Conservation (phyloP, 768 basidiomycete genomes). For the Tulasnella sp. region DNA sequence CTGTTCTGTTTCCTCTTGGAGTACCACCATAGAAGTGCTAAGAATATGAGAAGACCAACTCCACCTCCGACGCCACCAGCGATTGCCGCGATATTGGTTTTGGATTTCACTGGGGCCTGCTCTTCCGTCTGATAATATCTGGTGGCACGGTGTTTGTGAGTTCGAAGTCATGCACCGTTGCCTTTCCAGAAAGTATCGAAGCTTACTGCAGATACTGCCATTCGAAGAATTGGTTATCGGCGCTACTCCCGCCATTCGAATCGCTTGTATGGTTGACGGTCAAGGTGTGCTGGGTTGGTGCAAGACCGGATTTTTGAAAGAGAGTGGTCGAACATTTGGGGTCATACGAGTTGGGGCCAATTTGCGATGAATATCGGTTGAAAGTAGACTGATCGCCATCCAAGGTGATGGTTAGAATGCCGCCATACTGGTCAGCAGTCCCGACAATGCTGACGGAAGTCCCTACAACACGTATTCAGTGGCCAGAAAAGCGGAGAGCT, state of each 20-base stretch:
- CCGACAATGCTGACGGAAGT: neutral
- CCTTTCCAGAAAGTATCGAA: neutral
- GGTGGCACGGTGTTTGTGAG: neutral
- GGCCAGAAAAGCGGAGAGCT: neutral
- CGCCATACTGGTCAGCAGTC: conserved; percentile 11
- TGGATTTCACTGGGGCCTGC: neutral
- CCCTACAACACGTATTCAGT: neutral
- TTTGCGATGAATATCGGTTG: conserved; percentile 15
- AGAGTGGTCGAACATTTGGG: neutral
- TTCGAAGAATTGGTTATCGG: conserved; percentile 5
- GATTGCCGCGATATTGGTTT: conserved; percentile 12
- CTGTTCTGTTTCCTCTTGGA: neutral
- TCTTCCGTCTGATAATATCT: conserved; percentile 5
- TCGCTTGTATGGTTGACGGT: conserved; percentile 22
- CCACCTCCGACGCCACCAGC: conserved; percentile 22
- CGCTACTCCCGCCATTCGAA: neutral
- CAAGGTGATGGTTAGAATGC: neutral
- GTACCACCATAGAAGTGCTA: conserved; percentile 12
- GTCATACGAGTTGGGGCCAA: neutral
- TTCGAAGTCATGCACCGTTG: neutral
- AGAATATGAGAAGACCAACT: neutral
- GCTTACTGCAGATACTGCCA: conserved; percentile 24
- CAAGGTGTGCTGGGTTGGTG: conserved; percentile 7
- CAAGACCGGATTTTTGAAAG: neutral
- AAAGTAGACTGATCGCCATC: neutral